Percentiles rank a stretch among this genome's conserved stretches.
These are phyloP conservation scores for Vitis rotundifolia DNA, from an alignment of 164 flowering plant genomes.

Conservation along the genomic window DNA sequence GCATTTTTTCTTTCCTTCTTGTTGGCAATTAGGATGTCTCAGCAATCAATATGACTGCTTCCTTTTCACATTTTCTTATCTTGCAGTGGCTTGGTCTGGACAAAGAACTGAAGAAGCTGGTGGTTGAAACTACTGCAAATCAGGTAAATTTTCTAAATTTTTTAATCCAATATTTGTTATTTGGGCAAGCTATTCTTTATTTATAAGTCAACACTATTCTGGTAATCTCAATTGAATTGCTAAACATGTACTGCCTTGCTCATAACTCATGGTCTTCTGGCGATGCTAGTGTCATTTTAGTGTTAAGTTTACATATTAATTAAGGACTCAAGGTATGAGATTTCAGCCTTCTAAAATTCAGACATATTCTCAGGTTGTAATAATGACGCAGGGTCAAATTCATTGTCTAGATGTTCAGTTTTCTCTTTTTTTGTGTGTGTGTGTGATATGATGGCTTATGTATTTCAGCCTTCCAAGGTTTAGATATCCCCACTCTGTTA, in stretches of 20 bases:
- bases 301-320: background rate
- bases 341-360: background rate
- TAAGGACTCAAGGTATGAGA: no score
- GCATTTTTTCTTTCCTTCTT: background rate
- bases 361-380: background rate
- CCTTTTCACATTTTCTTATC: background rate
- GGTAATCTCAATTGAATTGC: background rate
- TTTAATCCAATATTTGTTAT: background rate
- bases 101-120: conserved; percentile 74
- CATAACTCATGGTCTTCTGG: no score
- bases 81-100: conserved; percentile 92
- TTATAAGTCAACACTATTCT: background rate
- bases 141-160: conserved; percentile 52
- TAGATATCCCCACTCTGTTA: no score
- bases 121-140: conserved; percentile 87
- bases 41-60: background rate
- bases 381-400: background rate
- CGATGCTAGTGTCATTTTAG: background rate
- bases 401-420: no score
- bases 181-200: no score
- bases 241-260: background rate
- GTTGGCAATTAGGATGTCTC: background rate
- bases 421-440: no score
- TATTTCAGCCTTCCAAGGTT: no score
- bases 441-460: no score